Percentiles rank a stretch among this genome's conserved stretches.
Conservation (phyloP, 805 yeast species). For the Candida khao-thaluensis region DNA sequence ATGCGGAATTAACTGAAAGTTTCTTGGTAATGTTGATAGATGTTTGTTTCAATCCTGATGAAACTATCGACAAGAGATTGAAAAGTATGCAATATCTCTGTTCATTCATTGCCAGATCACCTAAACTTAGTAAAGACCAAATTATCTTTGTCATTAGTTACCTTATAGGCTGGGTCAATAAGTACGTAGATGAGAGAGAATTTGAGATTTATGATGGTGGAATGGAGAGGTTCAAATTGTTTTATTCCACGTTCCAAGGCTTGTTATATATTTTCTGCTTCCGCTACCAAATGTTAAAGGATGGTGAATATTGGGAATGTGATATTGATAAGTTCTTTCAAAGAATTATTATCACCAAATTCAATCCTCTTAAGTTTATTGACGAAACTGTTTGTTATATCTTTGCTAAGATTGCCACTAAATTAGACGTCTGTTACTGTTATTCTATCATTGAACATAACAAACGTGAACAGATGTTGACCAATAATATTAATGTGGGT, state of each 20-base stretch:
- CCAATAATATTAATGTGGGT: conserved; percentile 20
- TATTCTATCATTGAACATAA: conserved; percentile 90
- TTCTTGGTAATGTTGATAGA: conserved; percentile 80
- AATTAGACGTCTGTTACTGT: conserved; percentile 87
- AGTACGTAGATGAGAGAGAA: conserved; percentile 82
- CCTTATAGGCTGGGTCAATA: conserved; percentile 77
- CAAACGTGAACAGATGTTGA: conserved; percentile 63
- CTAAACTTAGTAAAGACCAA: conserved; percentile 66
- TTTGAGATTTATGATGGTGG: conserved; percentile 66
- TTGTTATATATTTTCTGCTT: conserved; percentile 89
- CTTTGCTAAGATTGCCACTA: conserved; percentile 90
- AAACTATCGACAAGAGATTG: conserved; percentile 70
- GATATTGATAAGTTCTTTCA: conserved; percentile 84
- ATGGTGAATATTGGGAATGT: conserved; percentile 65
- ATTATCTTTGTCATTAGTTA: conserved; percentile 80
- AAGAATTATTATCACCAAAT: conserved; percentile 77
- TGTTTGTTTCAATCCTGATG: conserved; percentile 69
- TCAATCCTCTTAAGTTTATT: conserved; percentile 91
- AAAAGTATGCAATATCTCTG: conserved; percentile 91
- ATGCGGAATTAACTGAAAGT: conserved; percentile 80
- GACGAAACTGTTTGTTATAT: conserved; percentile 90
- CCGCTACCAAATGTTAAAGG: conserved; percentile 57
- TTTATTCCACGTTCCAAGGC: conserved; percentile 90
- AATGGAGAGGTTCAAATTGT: conserved; percentile 88
- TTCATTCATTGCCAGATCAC: conserved; percentile 86